Conservation (phyloP, 2,329 filamentous ascomycete genomes). For the Beauveria medogensis region DNA sequence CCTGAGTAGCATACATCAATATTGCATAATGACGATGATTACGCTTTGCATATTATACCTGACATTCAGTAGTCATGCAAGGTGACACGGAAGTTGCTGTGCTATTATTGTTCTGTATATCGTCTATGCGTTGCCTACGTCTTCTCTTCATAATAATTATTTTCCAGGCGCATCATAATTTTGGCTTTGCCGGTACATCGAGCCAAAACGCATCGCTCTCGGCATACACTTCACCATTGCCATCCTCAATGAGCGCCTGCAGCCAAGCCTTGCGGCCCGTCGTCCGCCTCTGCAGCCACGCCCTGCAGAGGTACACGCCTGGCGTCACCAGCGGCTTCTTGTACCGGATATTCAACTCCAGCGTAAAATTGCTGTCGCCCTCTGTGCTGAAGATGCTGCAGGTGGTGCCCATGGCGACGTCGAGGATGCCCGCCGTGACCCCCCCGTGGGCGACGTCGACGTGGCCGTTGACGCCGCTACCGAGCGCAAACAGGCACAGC, state of each 20-base stretch:
- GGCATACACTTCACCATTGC: background rate
- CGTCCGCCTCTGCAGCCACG: constrained; percentile 11
- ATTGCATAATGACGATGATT: background rate
- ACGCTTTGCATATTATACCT: background rate
- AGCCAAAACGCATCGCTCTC: constrained; percentile 6
- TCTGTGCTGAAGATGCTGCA: constrained; percentile 11
- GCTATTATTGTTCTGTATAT: background rate
- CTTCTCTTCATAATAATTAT: background rate
- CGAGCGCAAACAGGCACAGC: constrained; percentile 11
- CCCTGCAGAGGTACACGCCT: constrained; percentile 10
- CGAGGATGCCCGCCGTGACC: constrained; percentile 15
- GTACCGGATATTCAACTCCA: constrained; percentile 15
- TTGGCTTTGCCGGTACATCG: background rate
- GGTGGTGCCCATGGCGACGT: constrained; percentile 15
- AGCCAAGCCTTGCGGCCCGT: constrained; percentile 17
- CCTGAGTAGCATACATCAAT: background rate
- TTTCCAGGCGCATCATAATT: background rate
- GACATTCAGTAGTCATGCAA: background rate
- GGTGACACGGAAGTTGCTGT: background rate
- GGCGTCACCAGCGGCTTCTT: constrained; percentile 13
- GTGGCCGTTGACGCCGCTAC: constrained; percentile 15
- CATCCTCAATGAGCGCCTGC: constrained; percentile 13
- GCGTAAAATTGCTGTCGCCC: constrained; percentile 15
- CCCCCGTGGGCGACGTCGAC: constrained; percentile 17
- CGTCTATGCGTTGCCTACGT: background rate